phyloP scores from a whole-genome alignment of 202 grass and related monocot genomes.

The Schoenoplectus triqueter region DNA sequence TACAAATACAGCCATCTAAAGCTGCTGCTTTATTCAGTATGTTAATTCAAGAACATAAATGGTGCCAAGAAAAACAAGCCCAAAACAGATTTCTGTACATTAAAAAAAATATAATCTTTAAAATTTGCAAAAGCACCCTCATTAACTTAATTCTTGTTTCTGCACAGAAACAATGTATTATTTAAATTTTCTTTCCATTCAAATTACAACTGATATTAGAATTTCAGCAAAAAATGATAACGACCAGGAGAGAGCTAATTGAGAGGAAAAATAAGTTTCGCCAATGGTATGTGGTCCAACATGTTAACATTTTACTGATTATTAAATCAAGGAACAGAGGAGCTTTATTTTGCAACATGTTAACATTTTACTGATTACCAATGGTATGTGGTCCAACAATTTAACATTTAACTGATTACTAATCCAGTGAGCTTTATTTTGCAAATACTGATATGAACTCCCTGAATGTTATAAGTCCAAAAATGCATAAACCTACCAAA shows the following conservation, averaged over 20 bases:
- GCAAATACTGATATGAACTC: conserved; percentile 4
- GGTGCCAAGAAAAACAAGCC: not conserved
- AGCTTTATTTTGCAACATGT: conserved; percentile 20
- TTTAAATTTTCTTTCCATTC: not conserved
- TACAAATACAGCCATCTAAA: not conserved
- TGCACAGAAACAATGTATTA: not conserved
- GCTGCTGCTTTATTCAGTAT: not conserved
- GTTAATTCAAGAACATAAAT: not conserved
- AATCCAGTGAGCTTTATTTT: conserved; percentile 13
- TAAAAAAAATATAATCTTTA: not conserved
- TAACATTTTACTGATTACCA: too few relatives aligned
- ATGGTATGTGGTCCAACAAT: not conserved
- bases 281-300: not conserved
- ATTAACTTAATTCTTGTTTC: not conserved
- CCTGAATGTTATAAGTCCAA: not conserved
- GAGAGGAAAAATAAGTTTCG: not conserved
- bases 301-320: not conserved
- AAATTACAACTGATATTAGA: conserved; percentile 4
- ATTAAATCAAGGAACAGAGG: too few relatives aligned
- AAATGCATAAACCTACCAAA: conserved; percentile 51
- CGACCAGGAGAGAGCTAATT: not conserved
- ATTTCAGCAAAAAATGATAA: not conserved
- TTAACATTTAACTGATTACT: not conserved
- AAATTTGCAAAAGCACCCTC: conserved; percentile 7
- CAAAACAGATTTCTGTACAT: not conserved